Percentiles rank a stretch among this genome's conserved stretches.
phyloP scores from a whole-genome alignment of 202 grass and related monocot species.

The Eragrostis tef region DNA sequence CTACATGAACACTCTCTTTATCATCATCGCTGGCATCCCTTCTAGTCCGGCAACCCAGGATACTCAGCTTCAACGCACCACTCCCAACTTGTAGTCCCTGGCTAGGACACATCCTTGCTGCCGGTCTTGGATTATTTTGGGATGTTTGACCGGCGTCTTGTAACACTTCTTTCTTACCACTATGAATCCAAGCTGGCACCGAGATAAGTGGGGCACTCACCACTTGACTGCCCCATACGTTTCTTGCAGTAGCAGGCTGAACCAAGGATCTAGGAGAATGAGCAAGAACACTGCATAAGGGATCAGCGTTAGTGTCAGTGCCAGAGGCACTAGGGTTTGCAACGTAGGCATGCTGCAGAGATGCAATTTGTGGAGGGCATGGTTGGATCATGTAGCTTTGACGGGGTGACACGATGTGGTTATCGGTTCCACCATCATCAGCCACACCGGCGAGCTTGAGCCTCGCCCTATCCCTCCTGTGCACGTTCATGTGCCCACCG shows the following conservation, averaged over 20 bases:
- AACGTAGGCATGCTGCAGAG: constrained; percentile 43
- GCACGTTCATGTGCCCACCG: constrained; percentile 83
- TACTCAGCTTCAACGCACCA: constrained; percentile 12
- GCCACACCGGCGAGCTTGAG: constrained; percentile 49
- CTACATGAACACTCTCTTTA: constrained; percentile 13
- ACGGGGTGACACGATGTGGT: not conserved
- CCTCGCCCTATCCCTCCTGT: constrained; percentile 67
- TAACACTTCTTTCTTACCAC: constrained; percentile 36
- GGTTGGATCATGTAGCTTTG: constrained; percentile 29
- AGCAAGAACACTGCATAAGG: constrained; percentile 46
- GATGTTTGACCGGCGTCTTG: not conserved
- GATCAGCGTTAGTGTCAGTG: constrained; percentile 49
- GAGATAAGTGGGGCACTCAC: constrained; percentile 29
- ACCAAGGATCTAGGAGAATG: constrained; percentile 41
- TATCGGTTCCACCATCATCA: constrained; percentile 36
- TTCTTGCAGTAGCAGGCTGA: constrained; percentile 42
- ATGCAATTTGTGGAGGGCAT: constrained; percentile 40
- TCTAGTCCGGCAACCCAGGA: constrained; percentile 36
- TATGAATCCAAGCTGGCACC: constrained; percentile 14
- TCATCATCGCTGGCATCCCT: constrained; percentile 29
- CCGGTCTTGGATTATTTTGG: not conserved
- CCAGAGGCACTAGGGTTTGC: constrained; percentile 50
- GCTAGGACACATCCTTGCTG: not conserved
- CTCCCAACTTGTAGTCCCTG: not conserved
- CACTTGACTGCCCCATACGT: constrained; percentile 54